These are phyloP conservation scores for Naganishia friedmannii DNA, from an alignment of 768 basidiomycete genomes.

Conservation along the genomic window DNA sequence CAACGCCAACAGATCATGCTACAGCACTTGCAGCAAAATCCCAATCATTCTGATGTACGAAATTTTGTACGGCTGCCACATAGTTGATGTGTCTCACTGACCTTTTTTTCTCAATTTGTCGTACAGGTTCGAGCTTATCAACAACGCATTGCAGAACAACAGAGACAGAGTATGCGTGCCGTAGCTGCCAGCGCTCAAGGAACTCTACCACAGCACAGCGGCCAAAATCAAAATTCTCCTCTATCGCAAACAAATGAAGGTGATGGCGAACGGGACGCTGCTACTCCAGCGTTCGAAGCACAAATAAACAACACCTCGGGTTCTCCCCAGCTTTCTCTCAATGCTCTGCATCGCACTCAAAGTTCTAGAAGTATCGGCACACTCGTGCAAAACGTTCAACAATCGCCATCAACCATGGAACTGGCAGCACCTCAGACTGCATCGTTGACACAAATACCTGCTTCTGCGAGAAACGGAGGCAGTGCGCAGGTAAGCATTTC, in stretches of 20 bases:
- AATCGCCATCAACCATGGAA: neutral
- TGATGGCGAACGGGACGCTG: conserved; percentile 2
- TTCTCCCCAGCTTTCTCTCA: neutral
- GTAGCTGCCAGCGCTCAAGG: conserved; percentile 15
- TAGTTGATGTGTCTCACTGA: neutral
- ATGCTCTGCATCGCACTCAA: conserved; percentile 11
- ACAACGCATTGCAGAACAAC: conserved; percentile 14
- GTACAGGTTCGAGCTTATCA: conserved; percentile 16
- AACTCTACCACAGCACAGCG: neutral
- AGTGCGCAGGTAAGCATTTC: neutral
- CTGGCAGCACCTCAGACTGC: neutral
- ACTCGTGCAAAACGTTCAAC: neutral
- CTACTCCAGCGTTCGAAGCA: conserved; percentile 15
- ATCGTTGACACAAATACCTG: neutral
- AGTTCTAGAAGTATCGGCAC: neutral
- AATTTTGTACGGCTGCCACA: too few relatives aligned
- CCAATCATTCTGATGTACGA: conserved; percentile 7
- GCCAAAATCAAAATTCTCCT: neutral
- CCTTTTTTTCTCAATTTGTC: neutral
- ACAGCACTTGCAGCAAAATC: conserved; percentile 8
- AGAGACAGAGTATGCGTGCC: conserved; percentile 20
- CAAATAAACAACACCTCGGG: conserved; percentile 8
- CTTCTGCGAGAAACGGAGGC: neutral
- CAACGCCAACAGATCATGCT: conserved; percentile 14
- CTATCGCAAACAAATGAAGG: conserved; percentile 13